Evolutionary conservation across 345 rosid species (phyloP).

Genomic region (Luvunga scandens): DNA sequence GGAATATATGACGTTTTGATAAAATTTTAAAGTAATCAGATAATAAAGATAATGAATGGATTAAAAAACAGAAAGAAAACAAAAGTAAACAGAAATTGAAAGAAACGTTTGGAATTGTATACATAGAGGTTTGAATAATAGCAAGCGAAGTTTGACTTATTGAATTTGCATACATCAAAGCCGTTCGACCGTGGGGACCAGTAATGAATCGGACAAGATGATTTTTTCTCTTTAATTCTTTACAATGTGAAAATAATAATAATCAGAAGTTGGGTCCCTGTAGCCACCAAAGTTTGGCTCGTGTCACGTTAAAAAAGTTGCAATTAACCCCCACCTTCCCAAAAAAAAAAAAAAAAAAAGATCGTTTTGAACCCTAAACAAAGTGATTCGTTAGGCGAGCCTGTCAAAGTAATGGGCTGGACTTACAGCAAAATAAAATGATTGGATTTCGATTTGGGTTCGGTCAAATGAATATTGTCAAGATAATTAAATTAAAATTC

Average conservation of each 20-base stretch:
- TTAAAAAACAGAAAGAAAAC: constrained; percentile 8
- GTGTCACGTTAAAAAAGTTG: no score
- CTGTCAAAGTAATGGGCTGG: constrained; percentile 1
- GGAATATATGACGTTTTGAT: not conserved
- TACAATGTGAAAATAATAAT: no score
- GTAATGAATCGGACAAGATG: not conserved
- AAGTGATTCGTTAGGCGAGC: no score
- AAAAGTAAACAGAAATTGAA: not conserved
- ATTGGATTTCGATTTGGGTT: not conserved
- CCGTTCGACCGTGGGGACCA: not conserved
- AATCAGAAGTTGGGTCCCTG: no score
- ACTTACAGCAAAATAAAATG: not conserved
- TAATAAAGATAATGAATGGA: not conserved
- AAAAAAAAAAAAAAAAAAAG: no score
- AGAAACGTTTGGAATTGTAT: not conserved
- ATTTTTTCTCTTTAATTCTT: not conserved
- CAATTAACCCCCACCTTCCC: no score
- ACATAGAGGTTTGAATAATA: not conserved
- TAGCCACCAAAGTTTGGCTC: no score
- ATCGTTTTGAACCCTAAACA: no score
- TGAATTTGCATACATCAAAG: not conserved
- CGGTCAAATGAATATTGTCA: not conserved
- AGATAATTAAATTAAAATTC: no score
- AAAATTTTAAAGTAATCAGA: not conserved
- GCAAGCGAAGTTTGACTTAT: not conserved